A percentile compares a stretch with the other conserved stretches of the same genome.
Evolutionary conservation across 257 asterid species (phyloP).

Genomic region (Anisodus tanguticus): DNA sequence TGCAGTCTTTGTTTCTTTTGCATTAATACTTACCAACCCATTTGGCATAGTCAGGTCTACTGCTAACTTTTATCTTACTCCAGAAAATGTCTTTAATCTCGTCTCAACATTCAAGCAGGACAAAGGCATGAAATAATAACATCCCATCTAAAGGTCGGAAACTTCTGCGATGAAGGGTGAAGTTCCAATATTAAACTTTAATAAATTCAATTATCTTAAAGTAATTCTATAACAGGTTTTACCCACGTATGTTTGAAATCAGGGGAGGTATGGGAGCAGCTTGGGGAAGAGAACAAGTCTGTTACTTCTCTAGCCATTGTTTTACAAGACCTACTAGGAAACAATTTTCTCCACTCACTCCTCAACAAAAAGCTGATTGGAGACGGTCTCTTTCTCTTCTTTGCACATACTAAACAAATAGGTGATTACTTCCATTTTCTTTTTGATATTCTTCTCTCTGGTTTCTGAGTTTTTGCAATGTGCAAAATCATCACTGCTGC

Average conservation of each 20-base stretch:
- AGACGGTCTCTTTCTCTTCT: neutral
- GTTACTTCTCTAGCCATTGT: slow-evolving; percentile 8
- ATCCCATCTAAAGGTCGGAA: neutral
- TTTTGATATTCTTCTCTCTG: neutral
- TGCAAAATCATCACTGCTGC: neutral
- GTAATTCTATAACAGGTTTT: neutral
- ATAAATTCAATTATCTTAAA: neutral
- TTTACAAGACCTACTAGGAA: neutral
- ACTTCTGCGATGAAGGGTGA: neutral
- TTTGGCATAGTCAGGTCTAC: neutral
- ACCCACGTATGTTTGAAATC: neutral
- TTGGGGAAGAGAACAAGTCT: neutral
- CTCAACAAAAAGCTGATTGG: neutral
- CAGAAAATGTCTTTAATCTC: neutral
- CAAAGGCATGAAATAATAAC: neutral
- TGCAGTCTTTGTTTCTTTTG: slow-evolving; percentile 20
- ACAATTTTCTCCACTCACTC: slow-evolving; percentile 19
- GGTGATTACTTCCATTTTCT: neutral
- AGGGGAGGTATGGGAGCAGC: neutral
- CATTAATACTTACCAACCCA: neutral
- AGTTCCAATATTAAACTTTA: neutral
- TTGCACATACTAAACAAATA: neutral
- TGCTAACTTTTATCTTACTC: neutral
- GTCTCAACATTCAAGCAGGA: neutral
- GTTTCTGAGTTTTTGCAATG: neutral